A percentile compares a stretch with the other conserved stretches of the same genome.
These are phyloP conservation scores for Calcarisporium arbuscula DNA, from an alignment of 2,329 filamentous ascomycete species.

Conservation along the genomic window DNA sequence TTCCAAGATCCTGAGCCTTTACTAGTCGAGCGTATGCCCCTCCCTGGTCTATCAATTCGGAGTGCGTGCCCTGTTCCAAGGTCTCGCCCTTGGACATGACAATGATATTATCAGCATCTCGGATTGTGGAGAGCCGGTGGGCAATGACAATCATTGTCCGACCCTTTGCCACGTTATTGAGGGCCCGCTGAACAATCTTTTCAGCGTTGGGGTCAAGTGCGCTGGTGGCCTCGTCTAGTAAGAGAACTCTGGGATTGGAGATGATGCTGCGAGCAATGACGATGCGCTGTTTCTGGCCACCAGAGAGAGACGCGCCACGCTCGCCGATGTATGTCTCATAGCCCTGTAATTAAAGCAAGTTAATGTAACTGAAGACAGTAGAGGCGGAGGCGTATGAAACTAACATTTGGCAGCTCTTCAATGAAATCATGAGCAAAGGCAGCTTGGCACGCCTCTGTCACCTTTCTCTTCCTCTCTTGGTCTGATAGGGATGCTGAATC, in stretches of 20 bases:
- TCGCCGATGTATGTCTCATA: conserved; percentile 60
- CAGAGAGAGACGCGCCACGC: conserved; percentile 57
- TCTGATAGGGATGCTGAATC: conserved; percentile 28
- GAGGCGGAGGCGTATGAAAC: background rate
- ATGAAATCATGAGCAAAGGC: conserved; percentile 51
- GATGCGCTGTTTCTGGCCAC: conserved; percentile 61
- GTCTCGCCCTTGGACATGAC: conserved; percentile 54
- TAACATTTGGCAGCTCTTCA: conserved; percentile 33
- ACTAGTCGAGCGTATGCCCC: conserved; percentile 49
- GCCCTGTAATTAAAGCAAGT: conserved; percentile 27
- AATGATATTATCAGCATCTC: conserved; percentile 58
- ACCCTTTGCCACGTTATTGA: conserved; percentile 46
- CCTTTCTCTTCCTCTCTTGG: conserved; percentile 37
- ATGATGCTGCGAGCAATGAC: conserved; percentile 62
- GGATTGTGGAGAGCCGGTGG: conserved; percentile 52
- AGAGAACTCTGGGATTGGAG: conserved; percentile 54
- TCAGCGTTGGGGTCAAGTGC: conserved; percentile 43
- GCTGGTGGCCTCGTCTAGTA: conserved; percentile 65
- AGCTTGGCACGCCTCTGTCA: conserved; percentile 40
- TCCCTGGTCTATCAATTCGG: conserved; percentile 41
- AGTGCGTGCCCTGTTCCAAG: conserved; percentile 57
- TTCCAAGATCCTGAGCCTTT: conserved; percentile 30
- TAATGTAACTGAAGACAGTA: background rate
- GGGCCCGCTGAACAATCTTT: conserved; percentile 47
- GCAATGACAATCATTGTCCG: conserved; percentile 63